Conservation (phyloP, 2,329 filamentous ascomycete genomes). For the Alternaria postmessia region DNA sequence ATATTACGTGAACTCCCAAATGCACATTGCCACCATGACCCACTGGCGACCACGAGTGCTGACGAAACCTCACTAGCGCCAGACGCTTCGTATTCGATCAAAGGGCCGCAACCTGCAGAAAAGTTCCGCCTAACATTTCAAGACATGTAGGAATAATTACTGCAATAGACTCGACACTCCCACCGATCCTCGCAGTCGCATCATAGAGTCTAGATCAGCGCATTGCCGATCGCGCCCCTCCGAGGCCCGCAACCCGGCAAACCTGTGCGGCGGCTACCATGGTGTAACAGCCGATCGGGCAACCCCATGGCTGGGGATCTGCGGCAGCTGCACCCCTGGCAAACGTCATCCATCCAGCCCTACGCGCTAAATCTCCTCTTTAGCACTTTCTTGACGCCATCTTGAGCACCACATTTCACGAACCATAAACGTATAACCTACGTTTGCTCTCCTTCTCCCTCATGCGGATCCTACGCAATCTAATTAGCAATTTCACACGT, state of each 20-base stretch:
- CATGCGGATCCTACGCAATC: slow-evolving; percentile 13
- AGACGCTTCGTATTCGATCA: not conserved
- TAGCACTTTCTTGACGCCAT: slow-evolving; percentile 18
- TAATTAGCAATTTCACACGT: slow-evolving; percentile 5
- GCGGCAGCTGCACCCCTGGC: slow-evolving; percentile 18
- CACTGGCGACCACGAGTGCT: not conserved
- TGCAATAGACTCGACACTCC: not conserved
- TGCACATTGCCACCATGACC: not conserved
- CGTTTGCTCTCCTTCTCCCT: not conserved
- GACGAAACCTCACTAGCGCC: not conserved
- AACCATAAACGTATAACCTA: not conserved
- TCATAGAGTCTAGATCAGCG: slow-evolving; percentile 4
- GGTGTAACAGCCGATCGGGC: slow-evolving; percentile 12
- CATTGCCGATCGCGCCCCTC: slow-evolving; percentile 10
- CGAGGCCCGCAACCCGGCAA: slow-evolving; percentile 3
- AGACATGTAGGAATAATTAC: not conserved
- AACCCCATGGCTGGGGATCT: slow-evolving; percentile 5
- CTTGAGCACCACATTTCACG: slow-evolving; percentile 13
- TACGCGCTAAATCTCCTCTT: slow-evolving; percentile 15
- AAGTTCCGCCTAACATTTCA: not conserved
- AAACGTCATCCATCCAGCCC: slow-evolving; percentile 25
- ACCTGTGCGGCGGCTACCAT: slow-evolving; percentile 6
- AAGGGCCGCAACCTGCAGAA: not conserved
- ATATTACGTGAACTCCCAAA: not conserved
- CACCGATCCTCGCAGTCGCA: not conserved